Conservation (phyloP, 2,329 filamentous ascomycete genomes). For the Knoxdaviesia capensis region DNA sequence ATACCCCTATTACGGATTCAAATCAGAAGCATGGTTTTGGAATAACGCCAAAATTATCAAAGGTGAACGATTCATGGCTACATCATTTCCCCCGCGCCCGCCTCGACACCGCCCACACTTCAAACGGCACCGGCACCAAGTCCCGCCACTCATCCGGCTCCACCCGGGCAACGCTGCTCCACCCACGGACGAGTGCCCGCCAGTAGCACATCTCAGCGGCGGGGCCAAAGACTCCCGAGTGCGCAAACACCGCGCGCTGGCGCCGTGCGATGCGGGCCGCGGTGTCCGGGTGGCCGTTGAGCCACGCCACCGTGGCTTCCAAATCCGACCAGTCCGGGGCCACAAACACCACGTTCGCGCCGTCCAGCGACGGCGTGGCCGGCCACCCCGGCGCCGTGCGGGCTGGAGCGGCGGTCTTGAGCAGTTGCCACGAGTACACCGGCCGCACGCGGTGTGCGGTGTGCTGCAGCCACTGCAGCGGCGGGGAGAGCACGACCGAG, state of each 20-base stretch:
- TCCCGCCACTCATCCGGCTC: constrained; percentile 15
- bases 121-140: constrained; percentile 13
- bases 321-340: constrained; percentile 30
- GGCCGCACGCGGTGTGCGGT: constrained; percentile 25
- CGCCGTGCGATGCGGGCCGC: constrained; percentile 25
- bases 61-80: too few species aligned
- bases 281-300: constrained; percentile 20
- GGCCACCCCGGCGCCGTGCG: constrained; percentile 15
- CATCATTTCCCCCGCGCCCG: too few species aligned
- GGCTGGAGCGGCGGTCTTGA: too few species aligned
- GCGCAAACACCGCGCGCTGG: constrained; percentile 22
- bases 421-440: constrained; percentile 14
- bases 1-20: too few species aligned
- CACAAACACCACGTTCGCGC: constrained; percentile 25
- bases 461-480: constrained; percentile 27
- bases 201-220: constrained; percentile 34
- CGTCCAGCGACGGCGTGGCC: constrained; percentile 7
- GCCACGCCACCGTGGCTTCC: constrained; percentile 21
- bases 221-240: constrained; percentile 23
- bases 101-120: constrained; percentile 11
- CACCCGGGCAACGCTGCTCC: constrained; percentile 19
- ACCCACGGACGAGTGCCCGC: constrained; percentile 25
- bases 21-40: too few species aligned
- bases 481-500: constrained; percentile 25
- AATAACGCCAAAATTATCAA: too few species aligned